Evolutionary conservation across 108 stramenopile genomes (phyloP).

Genomic region (Heterococcus sp.): DNA sequence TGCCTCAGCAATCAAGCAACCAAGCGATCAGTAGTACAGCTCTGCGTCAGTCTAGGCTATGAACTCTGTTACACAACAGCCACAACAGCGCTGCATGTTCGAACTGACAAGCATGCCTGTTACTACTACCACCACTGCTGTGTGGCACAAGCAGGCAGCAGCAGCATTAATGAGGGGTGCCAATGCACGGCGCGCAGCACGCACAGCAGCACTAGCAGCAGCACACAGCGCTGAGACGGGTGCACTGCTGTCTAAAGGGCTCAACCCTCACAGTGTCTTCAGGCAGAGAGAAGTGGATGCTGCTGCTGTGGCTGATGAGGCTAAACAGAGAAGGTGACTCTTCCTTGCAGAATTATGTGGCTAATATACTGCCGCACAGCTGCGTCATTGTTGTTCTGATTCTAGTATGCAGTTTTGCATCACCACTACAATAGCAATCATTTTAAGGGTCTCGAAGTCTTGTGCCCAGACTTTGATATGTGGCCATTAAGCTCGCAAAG

Average conservation of each 20-base stretch:
- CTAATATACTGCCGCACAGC: too few species aligned
- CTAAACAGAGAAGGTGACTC: constrained; percentile 8
- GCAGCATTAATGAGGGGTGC: constrained; percentile 16
- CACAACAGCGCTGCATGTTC: not conserved
- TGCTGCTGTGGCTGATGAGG: constrained; percentile 3
- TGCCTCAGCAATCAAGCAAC: too few species aligned
- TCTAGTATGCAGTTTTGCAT: too few species aligned
- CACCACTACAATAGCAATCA: too few species aligned
- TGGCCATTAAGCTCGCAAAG: too few species aligned
- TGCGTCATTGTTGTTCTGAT: too few species aligned
- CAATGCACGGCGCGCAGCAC: constrained; percentile 1
- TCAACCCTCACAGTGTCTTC: constrained; percentile 35
- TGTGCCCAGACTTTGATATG: too few species aligned
- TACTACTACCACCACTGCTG: not conserved
- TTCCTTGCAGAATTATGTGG: too few species aligned
- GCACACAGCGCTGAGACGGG: constrained; percentile 19
- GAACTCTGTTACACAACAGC: too few species aligned
- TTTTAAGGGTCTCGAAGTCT: too few species aligned
- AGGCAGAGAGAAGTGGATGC: constrained; percentile 35
- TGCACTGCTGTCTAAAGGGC: constrained; percentile 4
- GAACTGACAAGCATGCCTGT: not conserved
- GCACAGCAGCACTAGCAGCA: not conserved
- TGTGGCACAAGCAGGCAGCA: constrained; percentile 13
- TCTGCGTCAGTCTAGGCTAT: too few species aligned
- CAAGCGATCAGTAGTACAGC: too few species aligned